phyloP scores from a whole-genome alignment of 768 basidiomycete genomes.

The Lentinula guzmanii region DNA sequence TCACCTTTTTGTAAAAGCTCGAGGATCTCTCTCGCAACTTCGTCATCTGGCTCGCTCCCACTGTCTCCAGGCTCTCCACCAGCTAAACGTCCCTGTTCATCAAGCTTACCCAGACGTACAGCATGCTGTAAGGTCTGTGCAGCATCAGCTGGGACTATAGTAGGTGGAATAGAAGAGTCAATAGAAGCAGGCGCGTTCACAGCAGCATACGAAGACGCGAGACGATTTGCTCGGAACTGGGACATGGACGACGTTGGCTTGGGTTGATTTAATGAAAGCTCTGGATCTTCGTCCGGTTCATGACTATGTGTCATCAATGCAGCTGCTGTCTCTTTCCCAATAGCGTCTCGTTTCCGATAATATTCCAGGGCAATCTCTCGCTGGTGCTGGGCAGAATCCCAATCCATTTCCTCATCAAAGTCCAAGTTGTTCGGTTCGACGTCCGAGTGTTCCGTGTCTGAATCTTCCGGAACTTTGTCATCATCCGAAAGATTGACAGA shows the following conservation, averaged over 20 bases:
- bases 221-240: conserved; percentile 56
- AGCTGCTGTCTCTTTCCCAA: conserved; percentile 48
- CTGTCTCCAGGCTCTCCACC: conserved; percentile 48
- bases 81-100: conserved; percentile 39
- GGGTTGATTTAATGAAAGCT: conserved; percentile 27
- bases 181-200: conserved; percentile 15
- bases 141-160: conserved; percentile 36
- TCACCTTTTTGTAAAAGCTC: conserved; percentile 46
- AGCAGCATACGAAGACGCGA: conserved; percentile 40
- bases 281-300: conserved; percentile 31
- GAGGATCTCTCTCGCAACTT: conserved; percentile 39
- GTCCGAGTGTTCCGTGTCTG: conserved; percentile 5
- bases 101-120: conserved; percentile 52
- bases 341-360: conserved; percentile 49
- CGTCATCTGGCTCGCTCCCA: conserved; percentile 48
- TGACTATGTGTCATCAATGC: conserved; percentile 45
- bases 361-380: conserved; percentile 74
- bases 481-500: conserved; percentile 10
- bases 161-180: conserved; percentile 32
- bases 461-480: conserved; percentile 11
- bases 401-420: conserved; percentile 46
- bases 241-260: conserved; percentile 45
- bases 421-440: conserved; percentile 25
- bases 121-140: conserved; percentile 45
- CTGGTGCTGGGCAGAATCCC: conserved; percentile 61